These are phyloP conservation scores for Epithele typhae DNA, from an alignment of 768 basidiomycete species.

Conservation along the genomic window DNA sequence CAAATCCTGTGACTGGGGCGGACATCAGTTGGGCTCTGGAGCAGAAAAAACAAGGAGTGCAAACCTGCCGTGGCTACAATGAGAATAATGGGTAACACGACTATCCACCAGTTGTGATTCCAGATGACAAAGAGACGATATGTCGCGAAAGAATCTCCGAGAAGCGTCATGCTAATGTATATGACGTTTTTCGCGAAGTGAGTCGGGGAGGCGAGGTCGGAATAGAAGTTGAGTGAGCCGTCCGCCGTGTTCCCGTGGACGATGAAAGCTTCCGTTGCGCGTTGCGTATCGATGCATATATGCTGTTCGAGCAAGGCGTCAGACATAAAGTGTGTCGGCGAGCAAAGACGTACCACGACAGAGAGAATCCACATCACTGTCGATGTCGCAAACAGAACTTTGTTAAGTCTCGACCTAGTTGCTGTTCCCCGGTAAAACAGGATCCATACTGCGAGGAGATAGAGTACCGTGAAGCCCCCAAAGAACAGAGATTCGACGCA, in stretches of 20 bases:
- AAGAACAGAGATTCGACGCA: constrained; percentile 15
- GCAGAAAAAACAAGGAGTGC: not conserved
- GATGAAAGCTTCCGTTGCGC: constrained; percentile 9
- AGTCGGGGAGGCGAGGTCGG: constrained; percentile 5
- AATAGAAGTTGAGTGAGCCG: constrained; percentile 6
- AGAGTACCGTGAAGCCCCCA: constrained; percentile 15
- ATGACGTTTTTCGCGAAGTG: constrained; percentile 14
- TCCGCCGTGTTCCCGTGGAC: constrained; percentile 2
- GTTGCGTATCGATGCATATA: constrained; percentile 9
- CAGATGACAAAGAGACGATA: constrained; percentile 13
- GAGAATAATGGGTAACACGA: constrained; percentile 5
- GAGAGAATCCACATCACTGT: constrained; percentile 13
- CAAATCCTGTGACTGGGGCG: constrained; percentile 10
- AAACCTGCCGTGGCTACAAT: constrained; percentile 11
- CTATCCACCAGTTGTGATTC: constrained; percentile 8
- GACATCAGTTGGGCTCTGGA: not conserved
- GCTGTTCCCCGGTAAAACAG: constrained; percentile 14
- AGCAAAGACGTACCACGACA: constrained; percentile 2
- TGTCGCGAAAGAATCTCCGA: constrained; percentile 12
- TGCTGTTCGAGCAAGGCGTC: constrained; percentile 1
- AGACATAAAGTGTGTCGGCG: not conserved
- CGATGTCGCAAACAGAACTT: constrained; percentile 12
- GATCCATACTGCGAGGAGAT: constrained; percentile 15
- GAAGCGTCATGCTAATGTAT: constrained; percentile 14
- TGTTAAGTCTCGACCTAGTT: constrained; percentile 7